phyloP scores from a whole-genome alignment of 768 basidiomycete species.

The Tricholoma sp. region DNA sequence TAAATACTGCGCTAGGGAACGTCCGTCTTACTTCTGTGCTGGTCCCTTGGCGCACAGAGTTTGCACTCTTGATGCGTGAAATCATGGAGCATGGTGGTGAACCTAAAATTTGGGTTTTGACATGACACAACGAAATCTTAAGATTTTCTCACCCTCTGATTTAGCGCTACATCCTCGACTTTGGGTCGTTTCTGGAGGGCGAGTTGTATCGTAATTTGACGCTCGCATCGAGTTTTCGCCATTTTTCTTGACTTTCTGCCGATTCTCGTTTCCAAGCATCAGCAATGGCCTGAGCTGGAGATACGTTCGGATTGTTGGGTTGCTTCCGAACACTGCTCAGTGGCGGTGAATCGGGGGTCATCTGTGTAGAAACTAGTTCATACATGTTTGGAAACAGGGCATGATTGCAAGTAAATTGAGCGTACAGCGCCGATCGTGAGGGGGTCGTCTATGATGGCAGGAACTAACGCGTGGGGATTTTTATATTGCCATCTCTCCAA shows the following conservation, averaged over 20 bases:
- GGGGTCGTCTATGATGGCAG: slow-evolving; percentile 29
- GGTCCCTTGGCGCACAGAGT: neutral
- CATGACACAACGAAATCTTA: neutral
- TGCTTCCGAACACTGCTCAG: slow-evolving; percentile 28
- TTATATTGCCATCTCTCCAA: slow-evolving; percentile 38
- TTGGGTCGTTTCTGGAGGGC: slow-evolving; percentile 31
- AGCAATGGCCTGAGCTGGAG: slow-evolving; percentile 61
- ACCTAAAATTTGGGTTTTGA: slow-evolving; percentile 1
- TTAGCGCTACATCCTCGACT: slow-evolving; percentile 48
- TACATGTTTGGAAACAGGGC: slow-evolving; percentile 25
- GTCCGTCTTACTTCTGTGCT: neutral
- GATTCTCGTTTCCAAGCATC: slow-evolving; percentile 65
- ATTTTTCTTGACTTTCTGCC: slow-evolving; percentile 52
- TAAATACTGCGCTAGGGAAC: slow-evolving; percentile 8
- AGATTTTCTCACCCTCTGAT: slow-evolving; percentile 10
- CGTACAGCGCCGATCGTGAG: slow-evolving; percentile 31
- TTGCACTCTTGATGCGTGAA: neutral
- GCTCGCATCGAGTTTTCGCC: slow-evolving; percentile 47
- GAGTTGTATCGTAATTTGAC: slow-evolving; percentile 45
- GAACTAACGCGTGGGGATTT: slow-evolving; percentile 32
- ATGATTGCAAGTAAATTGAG: slow-evolving; percentile 23
- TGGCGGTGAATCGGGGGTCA: slow-evolving; percentile 39
- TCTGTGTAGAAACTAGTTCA: slow-evolving; percentile 31
- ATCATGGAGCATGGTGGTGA: neutral
- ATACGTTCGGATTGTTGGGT: slow-evolving; percentile 28